Base-by-base conservation (phyloP, 106 monocot species). In the Triglochin maritima region DNA sequence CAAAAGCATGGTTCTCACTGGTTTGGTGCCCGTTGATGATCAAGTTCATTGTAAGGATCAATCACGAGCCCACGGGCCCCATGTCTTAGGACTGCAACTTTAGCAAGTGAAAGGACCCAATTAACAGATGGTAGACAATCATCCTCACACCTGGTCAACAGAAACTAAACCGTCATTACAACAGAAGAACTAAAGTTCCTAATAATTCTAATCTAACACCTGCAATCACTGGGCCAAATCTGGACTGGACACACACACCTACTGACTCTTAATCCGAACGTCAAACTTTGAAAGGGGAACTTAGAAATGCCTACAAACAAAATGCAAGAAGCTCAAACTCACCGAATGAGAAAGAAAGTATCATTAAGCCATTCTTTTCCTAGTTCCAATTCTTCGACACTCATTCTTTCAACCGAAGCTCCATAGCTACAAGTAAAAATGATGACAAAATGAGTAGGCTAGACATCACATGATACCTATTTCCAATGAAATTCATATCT, bases 1-100 rank as follows among this genome's bases (percentile, higher is more conserved):
- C 29, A 29, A 29, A 29, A 29, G 1, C 9, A 64, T 45, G 7
- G 42, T 2, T 58, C 82, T 84, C 69, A 96, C 95, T 88, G 90
- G 73, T 79, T 81, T 66, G 62, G 1, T 57, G 77, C 60, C 4
- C 90, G 82, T 62, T 96, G 90, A 66, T 96, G 95, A 80, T 96
- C 95, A 69, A 96, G 80, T 71, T 96, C 95, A 78, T 96, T 96
- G 58, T 96, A 96, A 44, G 95, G 90, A 74, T 96, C 95, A 80
- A 96, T 96, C 6, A 96, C 87, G 70, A 96, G 95, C 66, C 95
- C 90, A 62, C 83, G 80, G 3, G 87, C 81, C 50, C 95, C 87
- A 76, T 90, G 63, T 76, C 95, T 87, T 58, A 84, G 60, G 82
- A 90, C 87, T 49, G 95, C 95, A 76, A 85, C 77, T 84, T 90